Base-by-base conservation (phyloP, 345 rosid genomes). In the Aethionema arabicum region DNA sequence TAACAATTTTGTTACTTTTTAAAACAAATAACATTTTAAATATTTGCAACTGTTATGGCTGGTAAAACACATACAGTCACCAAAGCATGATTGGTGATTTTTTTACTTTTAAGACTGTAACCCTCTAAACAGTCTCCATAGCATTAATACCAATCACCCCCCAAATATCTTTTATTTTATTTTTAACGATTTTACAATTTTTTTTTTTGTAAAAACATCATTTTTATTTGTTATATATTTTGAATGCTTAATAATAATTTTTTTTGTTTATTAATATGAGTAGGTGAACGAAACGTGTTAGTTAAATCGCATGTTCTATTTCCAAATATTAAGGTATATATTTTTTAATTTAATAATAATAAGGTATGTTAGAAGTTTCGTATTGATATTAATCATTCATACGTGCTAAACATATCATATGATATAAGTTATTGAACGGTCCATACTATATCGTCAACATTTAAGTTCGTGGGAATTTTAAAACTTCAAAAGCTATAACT, bases 251-350 rank as follows among this genome's bases (percentile, higher is more conserved):
- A 32, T 4, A 12, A 31, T 11, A 4, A 29, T 7, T 50, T 59
- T 59, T 51, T 5, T 5, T 13, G 27, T 21, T 21, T 21, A 21
- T 21, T 21, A 1, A 21, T 21, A 37, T 12, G n/a, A 68, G 72
- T 52, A 43, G 61, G 72, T 60, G 33, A 46, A 45, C 36, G 37
- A 69, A 69, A 45, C 56, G 56, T 46, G 56, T 44, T 61, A 14
- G 56, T 45, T 51, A 51, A 14, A 39, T 29, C 12, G 37, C 53
- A 53, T 53, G 45, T 39, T n/a, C 7, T 40, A 29, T 49, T 42
- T 38, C 14, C 44, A 21, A 35, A 6, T 54, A 37, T 44, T 5
- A 54, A 16, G 31, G 13, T 51, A 30, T 31, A 40, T 40, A n/a
- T 11, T 43, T 33, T n/a, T 21, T 35, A 21, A 5, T n/a, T n/a